Conservation (phyloP, 306 rosid genomes). For the Citrullus colocynthis region DNA sequence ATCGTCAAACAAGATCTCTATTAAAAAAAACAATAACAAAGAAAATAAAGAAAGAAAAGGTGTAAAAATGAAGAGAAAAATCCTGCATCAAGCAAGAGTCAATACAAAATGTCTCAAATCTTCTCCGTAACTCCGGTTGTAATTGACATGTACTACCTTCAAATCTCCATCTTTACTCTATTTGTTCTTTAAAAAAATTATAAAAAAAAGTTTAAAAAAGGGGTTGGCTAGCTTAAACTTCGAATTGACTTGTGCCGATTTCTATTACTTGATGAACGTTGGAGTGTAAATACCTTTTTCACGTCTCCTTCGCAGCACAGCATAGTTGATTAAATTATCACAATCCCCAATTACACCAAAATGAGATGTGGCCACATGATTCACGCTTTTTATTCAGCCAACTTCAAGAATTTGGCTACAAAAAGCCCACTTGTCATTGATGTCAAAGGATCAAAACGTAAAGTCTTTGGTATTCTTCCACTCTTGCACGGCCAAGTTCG, state of each 20-base stretch:
- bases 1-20: too few species aligned
- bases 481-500: conserved; percentile 71
- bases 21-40: too few species aligned
- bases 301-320: not conserved
- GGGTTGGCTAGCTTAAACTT: not conserved
- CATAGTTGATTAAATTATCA: not conserved
- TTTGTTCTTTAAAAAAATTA: too few species aligned
- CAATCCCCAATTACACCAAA: not conserved
- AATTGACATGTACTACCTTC: too few species aligned
- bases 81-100: too few species aligned
- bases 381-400: not conserved
- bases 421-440: conserved; percentile 85
- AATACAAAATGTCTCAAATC: too few species aligned
- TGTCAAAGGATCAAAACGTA: conserved; percentile 60
- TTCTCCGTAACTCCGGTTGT: too few species aligned
- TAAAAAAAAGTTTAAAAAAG: too few species aligned
- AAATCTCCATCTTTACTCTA: too few species aligned
- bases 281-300: not conserved
- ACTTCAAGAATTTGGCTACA: conserved; percentile 52
- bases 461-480: conserved; percentile 43
- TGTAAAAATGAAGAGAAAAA: too few species aligned
- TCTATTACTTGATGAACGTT: not conserved
- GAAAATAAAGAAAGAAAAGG: too few species aligned
- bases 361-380: not conserved
- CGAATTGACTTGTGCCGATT: not conserved